Percentiles rank a stretch among this genome's conserved stretches.
These are phyloP conservation scores for Fagopyrum tataricum DNA, from an alignment of 148 eudicot genomes.

Conservation along the genomic window DNA sequence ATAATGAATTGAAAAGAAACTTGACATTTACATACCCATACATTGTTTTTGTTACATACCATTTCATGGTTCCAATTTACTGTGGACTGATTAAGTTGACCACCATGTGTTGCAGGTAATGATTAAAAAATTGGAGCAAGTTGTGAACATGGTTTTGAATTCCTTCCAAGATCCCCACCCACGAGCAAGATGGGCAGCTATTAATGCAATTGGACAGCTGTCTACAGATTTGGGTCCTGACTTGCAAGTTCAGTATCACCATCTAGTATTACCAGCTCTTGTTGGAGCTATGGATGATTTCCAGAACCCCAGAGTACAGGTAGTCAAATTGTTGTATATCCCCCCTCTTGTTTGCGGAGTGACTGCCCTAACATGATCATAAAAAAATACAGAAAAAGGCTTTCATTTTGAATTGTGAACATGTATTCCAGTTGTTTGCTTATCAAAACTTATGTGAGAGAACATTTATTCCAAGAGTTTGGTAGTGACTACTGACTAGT, in stretches of 20 bases:
- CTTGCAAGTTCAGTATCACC: constrained; percentile 83
- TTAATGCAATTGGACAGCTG: constrained; percentile 93
- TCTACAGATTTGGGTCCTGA: constrained; percentile 97
- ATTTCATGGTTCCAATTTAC: neutral
- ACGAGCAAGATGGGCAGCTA: constrained; percentile 96
- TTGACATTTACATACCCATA: neutral
- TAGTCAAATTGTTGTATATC: constrained; percentile 17
- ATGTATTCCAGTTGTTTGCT: neutral
- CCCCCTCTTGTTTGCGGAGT: neutral
- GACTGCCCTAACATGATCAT: neutral
- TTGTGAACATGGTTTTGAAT: constrained; percentile 75
- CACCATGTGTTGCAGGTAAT: constrained; percentile 50
- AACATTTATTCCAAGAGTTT: neutral
- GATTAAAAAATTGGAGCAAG: constrained; percentile 84
- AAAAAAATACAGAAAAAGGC: neutral
- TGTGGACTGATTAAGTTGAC: neutral
- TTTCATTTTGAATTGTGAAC: neutral
- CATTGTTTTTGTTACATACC: neutral
- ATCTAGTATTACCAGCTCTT: constrained; percentile 69
- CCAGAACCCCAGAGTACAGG: constrained; percentile 98
- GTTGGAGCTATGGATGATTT: constrained; percentile 93
- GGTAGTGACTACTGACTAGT: neutral
- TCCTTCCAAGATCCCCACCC: constrained; percentile 93
- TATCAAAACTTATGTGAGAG: neutral
- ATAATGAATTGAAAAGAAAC: neutral